Evolutionary conservation across 2,329 filamentous ascomycete species (phyloP).

Genomic region (Claviceps purpurea): DNA sequence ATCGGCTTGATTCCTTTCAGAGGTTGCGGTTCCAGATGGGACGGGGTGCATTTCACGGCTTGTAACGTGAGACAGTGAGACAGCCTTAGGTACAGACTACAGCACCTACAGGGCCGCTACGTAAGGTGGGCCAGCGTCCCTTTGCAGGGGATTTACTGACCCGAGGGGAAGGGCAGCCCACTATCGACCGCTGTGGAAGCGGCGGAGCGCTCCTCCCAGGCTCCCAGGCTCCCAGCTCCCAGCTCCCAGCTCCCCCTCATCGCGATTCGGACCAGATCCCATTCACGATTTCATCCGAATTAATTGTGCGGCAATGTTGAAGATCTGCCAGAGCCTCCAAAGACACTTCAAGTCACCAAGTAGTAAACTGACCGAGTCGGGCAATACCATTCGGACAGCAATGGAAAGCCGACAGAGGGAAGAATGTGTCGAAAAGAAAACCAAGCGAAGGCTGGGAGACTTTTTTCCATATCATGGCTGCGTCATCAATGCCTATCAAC

Average conservation of each 20-base stretch:
- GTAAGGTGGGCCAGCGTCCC: neutral
- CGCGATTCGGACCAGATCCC: no score
- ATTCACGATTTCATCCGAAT: neutral
- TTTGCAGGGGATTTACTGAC: neutral
- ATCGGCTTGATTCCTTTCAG: neutral
- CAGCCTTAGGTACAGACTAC: neutral
- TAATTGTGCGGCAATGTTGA: neutral
- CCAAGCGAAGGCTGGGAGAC: neutral
- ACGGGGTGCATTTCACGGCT: neutral
- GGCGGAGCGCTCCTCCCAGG: neutral
- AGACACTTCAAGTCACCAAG: neutral
- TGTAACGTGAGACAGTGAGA: neutral
- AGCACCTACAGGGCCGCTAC: neutral
- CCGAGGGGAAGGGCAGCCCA: neutral
- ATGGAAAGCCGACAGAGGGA: neutral
- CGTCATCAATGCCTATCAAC: no score
- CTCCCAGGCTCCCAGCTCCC: neutral
- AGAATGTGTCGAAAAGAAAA: neutral
- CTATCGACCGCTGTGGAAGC: neutral
- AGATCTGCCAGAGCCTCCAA: neutral
- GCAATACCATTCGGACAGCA: neutral
- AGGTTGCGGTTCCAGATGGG: neutral
- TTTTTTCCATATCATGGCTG: no score
- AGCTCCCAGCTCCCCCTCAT: neutral
- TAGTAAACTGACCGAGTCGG: neutral